phyloP scores from a whole-genome alignment of 805 yeast species.

The Ogataea paraovalis region DNA sequence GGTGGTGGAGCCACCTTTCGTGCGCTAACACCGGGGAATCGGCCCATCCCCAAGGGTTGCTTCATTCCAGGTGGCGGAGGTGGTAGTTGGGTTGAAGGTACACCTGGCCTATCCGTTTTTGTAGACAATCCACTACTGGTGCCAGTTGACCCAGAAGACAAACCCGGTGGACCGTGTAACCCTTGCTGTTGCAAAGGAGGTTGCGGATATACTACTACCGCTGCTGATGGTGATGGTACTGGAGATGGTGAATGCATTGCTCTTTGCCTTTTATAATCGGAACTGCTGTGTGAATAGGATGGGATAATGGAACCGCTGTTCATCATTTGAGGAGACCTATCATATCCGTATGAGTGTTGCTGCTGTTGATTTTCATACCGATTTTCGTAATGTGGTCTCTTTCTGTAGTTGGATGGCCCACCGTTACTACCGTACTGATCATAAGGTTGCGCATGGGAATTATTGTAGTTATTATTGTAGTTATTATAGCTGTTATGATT shows the following conservation, averaged over 20 bases:
- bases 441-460: neutral
- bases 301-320: neutral
- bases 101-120: neutral
- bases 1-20: neutral
- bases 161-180: constrained; percentile 7
- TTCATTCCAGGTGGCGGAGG: constrained; percentile 1
- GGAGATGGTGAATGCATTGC: neutral
- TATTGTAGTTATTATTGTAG: neutral
- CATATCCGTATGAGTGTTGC: neutral
- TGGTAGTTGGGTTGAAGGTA: constrained; percentile 4
- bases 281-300: neutral
- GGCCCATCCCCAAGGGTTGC: constrained; percentile 1
- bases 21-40: constrained; percentile 5
- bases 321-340: neutral
- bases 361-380: neutral
- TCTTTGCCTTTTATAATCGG: constrained; percentile 4
- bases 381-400: constrained; percentile 3
- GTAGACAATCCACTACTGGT: constrained; percentile 3
- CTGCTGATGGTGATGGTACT: constrained; percentile 3
- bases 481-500: neutral
- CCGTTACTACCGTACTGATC: neutral
- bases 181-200: constrained; percentile 5
- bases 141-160: neutral
- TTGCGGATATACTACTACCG: neutral
- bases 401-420: constrained; percentile 2